phyloP scores from a whole-genome alignment of 768 basidiomycete species.

The Lactarius sanguifluus region DNA sequence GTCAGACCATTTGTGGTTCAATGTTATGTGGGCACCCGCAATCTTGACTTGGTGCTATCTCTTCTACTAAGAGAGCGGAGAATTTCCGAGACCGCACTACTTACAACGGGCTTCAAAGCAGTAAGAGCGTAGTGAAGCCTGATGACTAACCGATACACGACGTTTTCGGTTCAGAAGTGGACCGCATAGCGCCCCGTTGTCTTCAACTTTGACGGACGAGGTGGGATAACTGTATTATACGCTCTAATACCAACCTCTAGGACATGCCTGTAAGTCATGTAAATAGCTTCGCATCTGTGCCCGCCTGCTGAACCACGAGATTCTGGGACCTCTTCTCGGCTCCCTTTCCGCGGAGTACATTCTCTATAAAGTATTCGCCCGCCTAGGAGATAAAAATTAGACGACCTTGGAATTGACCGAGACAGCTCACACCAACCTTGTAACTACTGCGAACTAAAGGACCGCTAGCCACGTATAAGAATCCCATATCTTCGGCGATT shows the following conservation, averaged over 20 bases:
- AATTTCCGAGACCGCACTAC: not conserved
- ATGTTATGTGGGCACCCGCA: not conserved
- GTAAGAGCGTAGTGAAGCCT: not conserved
- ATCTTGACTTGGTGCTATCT: not conserved
- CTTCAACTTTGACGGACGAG: not conserved
- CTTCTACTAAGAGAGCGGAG: not conserved
- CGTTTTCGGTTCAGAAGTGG: not conserved
- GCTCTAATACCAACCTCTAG: not conserved
- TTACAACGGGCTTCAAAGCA: not conserved
- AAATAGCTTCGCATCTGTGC: slow-evolving; percentile 8
- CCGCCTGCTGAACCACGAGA: slow-evolving; percentile 31
- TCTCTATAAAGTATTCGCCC: slow-evolving; percentile 95
- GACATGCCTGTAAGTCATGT: slow-evolving; percentile 5
- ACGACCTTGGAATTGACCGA: slow-evolving; percentile 7
- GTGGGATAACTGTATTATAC: slow-evolving; percentile 5
- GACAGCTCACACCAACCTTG: slow-evolving; percentile 59
- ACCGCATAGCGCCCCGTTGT: not conserved
- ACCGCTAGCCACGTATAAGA: slow-evolving; percentile 96
- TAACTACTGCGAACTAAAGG: slow-evolving; percentile 96
- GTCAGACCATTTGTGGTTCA: not conserved
- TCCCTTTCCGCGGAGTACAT: slow-evolving; percentile 69
- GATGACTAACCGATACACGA: not conserved
- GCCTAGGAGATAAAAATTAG: slow-evolving; percentile 51
- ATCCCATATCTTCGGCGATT: slow-evolving; percentile 90
- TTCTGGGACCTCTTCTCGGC: slow-evolving; percentile 42